Base-by-base conservation (phyloP, 768 basidiomycete species). In the Amanita fuliginea region DNA sequence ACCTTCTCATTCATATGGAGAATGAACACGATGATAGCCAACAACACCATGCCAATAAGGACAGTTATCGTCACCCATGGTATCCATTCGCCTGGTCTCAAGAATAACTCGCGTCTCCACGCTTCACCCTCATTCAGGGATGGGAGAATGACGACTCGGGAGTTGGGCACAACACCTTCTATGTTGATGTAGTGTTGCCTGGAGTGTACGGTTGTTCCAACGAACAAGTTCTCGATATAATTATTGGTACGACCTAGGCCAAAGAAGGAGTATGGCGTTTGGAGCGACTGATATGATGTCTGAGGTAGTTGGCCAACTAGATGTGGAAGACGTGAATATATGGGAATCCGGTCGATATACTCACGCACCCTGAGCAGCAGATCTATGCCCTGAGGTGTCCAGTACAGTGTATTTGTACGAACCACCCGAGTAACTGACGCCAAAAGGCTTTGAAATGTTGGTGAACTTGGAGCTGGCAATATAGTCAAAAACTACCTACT, bases 171-270 rank as follows among this genome's bases (percentile, higher is more conserved):
- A 30, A 99, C 85, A 22, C 94, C 94, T 61, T 98, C 96, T 76
- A 98, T 85, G 61, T 86, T 83, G 62, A 95, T 92, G 55, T 74
- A 90, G 60, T 95, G 90, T 30, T 81, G 61, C 32, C 70, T 61
- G 0, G 72, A 63, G 52, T 89, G 82, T 26, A 87, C 74, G 5
- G 93, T 95, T 3, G 91, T 84, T 13, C 96, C 96, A 16, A 98
- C 88, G 62, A 96, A 96, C 2, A 99, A 75, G 63, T 97, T 97
- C 73, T 99, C 96, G 59, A 99, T 93, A 67, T 99, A 99, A 63
- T 99, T 99, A 66, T 99, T 99, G 13, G 94, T 98, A 36, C 96
- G 81, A 0, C 95, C 96, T 6, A 99, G 80, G 1, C 96, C 95
- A 60, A 98, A 89, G 75, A 93, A 96, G 1, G 92, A 80, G 60